A percentile compares a stretch with the other conserved stretches of the same genome.
These are phyloP conservation scores for Omphalotus olearius DNA, from an alignment of 1,284 basidiomycete genomes.

Conservation along the genomic window DNA sequence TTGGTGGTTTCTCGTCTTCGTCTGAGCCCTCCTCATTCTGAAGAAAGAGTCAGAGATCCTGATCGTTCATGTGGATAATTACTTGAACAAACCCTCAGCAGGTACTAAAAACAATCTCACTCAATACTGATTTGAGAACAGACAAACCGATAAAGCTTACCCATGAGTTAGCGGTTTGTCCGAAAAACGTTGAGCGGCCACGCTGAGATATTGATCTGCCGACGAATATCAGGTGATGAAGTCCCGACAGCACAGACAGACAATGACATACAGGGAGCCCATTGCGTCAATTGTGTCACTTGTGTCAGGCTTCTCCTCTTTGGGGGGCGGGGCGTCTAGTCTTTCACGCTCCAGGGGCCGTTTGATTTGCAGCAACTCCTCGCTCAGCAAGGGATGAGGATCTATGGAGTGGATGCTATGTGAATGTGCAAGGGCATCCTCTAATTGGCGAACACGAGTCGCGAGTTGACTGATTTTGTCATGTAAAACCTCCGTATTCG, in stretches of 20 bases:
- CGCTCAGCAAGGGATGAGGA: constrained; percentile 51
- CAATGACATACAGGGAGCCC: constrained; percentile 56
- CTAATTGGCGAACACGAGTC: constrained; percentile 56
- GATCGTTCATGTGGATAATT: neutral
- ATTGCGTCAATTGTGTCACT: constrained; percentile 50
- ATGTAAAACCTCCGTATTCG: constrained; percentile 63
- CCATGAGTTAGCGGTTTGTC: constrained; percentile 62
- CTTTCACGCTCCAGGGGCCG: constrained; percentile 57
- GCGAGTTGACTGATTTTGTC: constrained; percentile 60
- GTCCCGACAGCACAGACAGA: neutral
- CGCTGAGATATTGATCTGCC: constrained; percentile 54
- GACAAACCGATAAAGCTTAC: constrained; percentile 34
- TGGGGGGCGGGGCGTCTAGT: constrained; percentile 30
- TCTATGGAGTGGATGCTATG: constrained; percentile 42
- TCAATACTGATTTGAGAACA: neutral
- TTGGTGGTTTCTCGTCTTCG: constrained; percentile 40
- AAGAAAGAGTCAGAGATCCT: neutral
- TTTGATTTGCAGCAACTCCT: constrained; percentile 60
- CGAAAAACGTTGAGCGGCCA: constrained; percentile 61
- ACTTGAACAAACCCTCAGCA: constrained; percentile 27
- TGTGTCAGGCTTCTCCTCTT: constrained; percentile 42
- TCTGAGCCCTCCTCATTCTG: constrained; percentile 58
- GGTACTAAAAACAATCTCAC: constrained; percentile 25
- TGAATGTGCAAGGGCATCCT: constrained; percentile 55
- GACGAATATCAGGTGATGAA: neutral